These are phyloP conservation scores for Evansstolkia leycettana DNA, from an alignment of 495 filamentous ascomycete species.

Conservation along the genomic window DNA sequence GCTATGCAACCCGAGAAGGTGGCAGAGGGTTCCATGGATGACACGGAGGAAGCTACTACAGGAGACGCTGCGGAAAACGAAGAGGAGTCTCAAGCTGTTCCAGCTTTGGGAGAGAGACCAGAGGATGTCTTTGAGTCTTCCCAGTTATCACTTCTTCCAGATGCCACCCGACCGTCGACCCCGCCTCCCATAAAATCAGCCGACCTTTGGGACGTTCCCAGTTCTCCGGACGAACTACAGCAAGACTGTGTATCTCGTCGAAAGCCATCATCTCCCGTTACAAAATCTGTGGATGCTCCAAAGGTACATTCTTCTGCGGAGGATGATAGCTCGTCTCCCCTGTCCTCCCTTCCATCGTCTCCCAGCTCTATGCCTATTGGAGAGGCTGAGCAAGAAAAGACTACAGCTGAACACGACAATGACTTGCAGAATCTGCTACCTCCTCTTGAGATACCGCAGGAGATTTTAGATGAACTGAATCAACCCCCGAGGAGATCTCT, in stretches of 20 bases:
- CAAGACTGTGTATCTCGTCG: conserved; percentile 8
- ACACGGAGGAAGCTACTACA: not conserved
- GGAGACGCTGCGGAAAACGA: not conserved
- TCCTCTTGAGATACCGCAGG: conserved; percentile 17
- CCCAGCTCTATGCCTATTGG: not conserved
- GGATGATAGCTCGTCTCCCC: conserved; percentile 17
- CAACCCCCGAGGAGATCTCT: conserved; percentile 33
- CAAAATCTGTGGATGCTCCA: conserved; percentile 1
- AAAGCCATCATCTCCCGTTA: conserved; percentile 2
- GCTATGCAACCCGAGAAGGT: no score
- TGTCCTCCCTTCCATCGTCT: conserved; percentile 16
- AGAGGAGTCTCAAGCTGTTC: conserved; percentile 1
- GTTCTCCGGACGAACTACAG: conserved; percentile 24
- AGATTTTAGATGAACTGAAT: conserved; percentile 19
- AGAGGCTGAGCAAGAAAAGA: not conserved
- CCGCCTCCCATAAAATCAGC: conserved; percentile 5
- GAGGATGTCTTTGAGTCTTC: not conserved
- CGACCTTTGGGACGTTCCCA: conserved; percentile 12
- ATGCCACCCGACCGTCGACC: conserved; percentile 5
- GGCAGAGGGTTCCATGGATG: no score
- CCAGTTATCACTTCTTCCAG: conserved; percentile 1
- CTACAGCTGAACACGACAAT: conserved; percentile 1
- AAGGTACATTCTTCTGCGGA: conserved; percentile 1
- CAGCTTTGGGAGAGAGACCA: not conserved
- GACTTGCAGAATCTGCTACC: conserved; percentile 9